Evolutionary conservation across 106 monocot genomes (phyloP), one percentile per base, ranked within the genome.

Genomic region (Amphibolis antarctica): DNA sequence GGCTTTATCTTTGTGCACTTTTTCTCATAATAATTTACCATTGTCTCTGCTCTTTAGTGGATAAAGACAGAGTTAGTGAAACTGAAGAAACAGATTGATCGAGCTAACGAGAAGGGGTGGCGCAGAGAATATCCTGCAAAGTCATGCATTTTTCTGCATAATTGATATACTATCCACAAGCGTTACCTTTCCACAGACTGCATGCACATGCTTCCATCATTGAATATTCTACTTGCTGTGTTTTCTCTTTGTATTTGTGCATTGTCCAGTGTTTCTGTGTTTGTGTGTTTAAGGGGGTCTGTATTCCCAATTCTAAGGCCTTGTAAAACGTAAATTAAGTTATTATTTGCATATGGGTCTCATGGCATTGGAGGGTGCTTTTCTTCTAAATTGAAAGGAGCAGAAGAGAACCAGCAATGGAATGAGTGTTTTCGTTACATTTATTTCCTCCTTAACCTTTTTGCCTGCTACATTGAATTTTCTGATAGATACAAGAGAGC

Each of bases 401-500:
- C 23, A 15, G 20, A 21, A 21, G 19, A 12, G 23, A 19, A 24
- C 10, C 10, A 53, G 53, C 9, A 21, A 23, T 21, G 10, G 1
- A 18, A 50, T 17, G 17, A 50, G 50, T 18, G 20, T 18, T 53
- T 23, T 10, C 22, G 10, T 53, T 0, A 10, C 28, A 28, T 56
- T 56, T 56, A 56, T 19, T 61, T 28, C 29, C 22, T 49, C 85
- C 86, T 92, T 92, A 72, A 86, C 81, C 9, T 57, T 44, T 42
- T 62, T 70, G 63, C 28, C 15, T 22, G 55, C 28, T 70, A 93
- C 78, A 26, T 63, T 79, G 28, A 59, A 62, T 76, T 85, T 83
- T 27, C 74, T 75, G 66, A 81, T 83, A 42, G 76, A 83, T 12
- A 76, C 66, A 82, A 83, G 69, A 74, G 62, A 77, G 11, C 58